phyloP scores from a whole-genome alignment of 2,329 filamentous ascomycete species.

The Hypoxylon rubiginosum region DNA sequence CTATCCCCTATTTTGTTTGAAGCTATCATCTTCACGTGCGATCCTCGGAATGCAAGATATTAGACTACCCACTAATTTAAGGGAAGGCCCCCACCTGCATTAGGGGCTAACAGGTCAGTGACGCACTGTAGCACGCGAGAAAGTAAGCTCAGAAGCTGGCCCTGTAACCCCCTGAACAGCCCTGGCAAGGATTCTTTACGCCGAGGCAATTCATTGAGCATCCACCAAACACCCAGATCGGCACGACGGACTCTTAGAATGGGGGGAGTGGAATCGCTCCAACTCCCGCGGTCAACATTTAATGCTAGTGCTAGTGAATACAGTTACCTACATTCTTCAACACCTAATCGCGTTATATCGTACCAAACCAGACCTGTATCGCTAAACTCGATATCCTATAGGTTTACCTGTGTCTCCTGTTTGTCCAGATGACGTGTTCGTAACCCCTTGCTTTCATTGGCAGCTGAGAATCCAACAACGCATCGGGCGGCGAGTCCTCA shows the following conservation, averaged over 20 bases:
- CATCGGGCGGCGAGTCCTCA: slow-evolving; percentile 38
- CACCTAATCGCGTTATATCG: slow-evolving; percentile 15
- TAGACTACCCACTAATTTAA: slow-evolving; percentile 28
- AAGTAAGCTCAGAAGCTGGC: slow-evolving; percentile 14
- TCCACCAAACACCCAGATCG: slow-evolving; percentile 27
- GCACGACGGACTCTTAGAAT: slow-evolving; percentile 20
- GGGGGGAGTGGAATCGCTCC: slow-evolving; percentile 2
- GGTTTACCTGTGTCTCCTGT: slow-evolving; percentile 14
- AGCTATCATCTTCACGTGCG: slow-evolving; percentile 33
- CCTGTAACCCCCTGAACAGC: background rate
- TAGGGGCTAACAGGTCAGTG: slow-evolving; percentile 23
- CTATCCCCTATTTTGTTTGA: background rate
- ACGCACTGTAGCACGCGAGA: slow-evolving; percentile 31
- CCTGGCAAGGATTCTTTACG: slow-evolving; percentile 21
- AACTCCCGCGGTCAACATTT: slow-evolving; percentile 16
- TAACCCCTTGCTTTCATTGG: slow-evolving; percentile 33
- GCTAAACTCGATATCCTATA: slow-evolving; percentile 5
- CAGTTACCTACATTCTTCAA: background rate
- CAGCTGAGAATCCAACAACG: slow-evolving; percentile 35
- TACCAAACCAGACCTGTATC: slow-evolving; percentile 21
- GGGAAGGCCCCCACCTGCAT: slow-evolving; percentile 12
- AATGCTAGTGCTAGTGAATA: background rate
- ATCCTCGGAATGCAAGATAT: slow-evolving; percentile 14
- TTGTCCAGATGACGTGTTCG: slow-evolving; percentile 40
- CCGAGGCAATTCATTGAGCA: slow-evolving; percentile 38